Evolutionary conservation across 257 asterid genomes (phyloP), one percentile per base, ranked within the genome.

Genomic region (Rubia yunnanensis): DNA sequence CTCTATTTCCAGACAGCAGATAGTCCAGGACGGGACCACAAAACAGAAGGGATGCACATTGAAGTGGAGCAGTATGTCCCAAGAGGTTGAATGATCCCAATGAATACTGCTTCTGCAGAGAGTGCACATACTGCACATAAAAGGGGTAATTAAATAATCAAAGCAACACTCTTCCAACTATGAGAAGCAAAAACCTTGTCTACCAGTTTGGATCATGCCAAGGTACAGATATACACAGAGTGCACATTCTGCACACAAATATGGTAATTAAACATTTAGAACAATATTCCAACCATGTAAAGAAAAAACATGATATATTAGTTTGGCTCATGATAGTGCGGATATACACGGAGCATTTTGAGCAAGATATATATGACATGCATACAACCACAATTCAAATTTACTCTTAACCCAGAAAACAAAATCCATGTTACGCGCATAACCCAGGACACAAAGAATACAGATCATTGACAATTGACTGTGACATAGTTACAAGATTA

Each of bases 21-120:
- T 85, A 83, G 77, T 85, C 95, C 73, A 82, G 64, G 32, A 85
- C 48, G 44, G 95, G 95, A 2, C 96, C 95, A 9, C 75, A 64
- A 46, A 85, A 56, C 65, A 89, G 85, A 77, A 89, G 74, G 0
- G 96, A 80, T 66, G 84, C 81, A 39, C 94, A 95, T 76, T 87
- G 96, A 48, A 84, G 78, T 23, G 96, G 96, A 72, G 96, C 95
- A 17, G 96, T 89, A 79, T 87, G 94, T 28, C 94, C 96, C 80
- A 89, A 70, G 49, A 89, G 77, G 73, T 83, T 78, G 85, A 89
- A 86, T 24, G 96, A 89, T 67, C 95, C 91, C 10, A 89, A 75
- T 2, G 92, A 78, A 76, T 89, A 84, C 82, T 89, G 82, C 79
- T 84, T 67, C 74, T 86, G 96, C 63, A 89, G 91, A 75, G 61